phyloP scores from a whole-genome alignment of 257 asterid species.

The Solanum etuberosum region DNA sequence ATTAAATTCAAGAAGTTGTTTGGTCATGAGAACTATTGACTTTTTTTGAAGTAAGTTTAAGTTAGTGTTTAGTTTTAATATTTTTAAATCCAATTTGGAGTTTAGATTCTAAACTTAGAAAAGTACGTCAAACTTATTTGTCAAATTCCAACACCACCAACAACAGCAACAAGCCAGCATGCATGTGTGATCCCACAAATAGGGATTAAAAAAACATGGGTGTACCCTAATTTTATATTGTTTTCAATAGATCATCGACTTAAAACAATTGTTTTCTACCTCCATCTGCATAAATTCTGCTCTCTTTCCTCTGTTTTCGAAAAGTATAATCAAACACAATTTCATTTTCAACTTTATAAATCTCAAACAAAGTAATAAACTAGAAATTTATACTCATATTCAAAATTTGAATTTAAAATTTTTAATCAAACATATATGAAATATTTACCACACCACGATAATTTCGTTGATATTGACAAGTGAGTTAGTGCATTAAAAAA shows the following conservation, averaged over 20 bases:
- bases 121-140: neutral
- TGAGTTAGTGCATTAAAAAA: neutral
- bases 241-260: rapidly evolving
- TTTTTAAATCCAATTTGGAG: neutral
- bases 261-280: no score
- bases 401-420: no score
- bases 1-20: no score
- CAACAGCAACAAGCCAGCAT: neutral
- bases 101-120: neutral
- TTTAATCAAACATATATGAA: no score
- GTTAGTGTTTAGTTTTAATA: neutral
- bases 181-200: neutral
- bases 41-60: no score
- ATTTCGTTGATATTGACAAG: neutral
- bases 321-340: no score
- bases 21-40: neutral
- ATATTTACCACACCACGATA: neutral
- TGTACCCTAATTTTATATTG: no score
- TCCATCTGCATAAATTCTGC: no score
- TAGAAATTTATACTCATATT: no score
- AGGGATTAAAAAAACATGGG: rapidly evolving
- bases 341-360: no score
- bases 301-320: no score
- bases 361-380: no score
- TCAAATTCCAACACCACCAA: neutral